Evolutionary conservation across 1,284 basidiomycete species (phyloP).

Genomic region (Agaricales sp.): DNA sequence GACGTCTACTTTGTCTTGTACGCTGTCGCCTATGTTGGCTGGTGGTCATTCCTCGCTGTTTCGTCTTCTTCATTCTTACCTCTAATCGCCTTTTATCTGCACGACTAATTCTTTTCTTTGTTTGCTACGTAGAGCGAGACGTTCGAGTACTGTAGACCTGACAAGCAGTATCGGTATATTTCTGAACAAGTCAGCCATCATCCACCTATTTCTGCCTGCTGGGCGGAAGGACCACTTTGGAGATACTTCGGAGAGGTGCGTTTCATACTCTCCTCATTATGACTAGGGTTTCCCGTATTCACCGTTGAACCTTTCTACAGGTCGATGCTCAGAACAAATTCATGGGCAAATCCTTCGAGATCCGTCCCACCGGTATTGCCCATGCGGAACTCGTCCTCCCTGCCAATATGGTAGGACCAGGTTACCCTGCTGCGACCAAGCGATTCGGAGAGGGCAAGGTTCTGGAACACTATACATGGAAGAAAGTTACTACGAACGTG

Average conservation of each 20-base stretch:
- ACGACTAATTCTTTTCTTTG: slow-evolving; percentile 2
- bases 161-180: slow-evolving; percentile 86
- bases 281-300: slow-evolving; percentile 7
- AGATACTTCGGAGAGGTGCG: slow-evolving; percentile 83
- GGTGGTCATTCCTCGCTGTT: slow-evolving; percentile 1
- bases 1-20: not conserved
- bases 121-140: slow-evolving; percentile 54
- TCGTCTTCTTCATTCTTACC: not conserved
- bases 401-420: slow-evolving; percentile 39
- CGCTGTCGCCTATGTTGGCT: too few species aligned
- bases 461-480: slow-evolving; percentile 85
- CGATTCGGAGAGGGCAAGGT: slow-evolving; percentile 36
- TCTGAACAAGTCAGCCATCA: slow-evolving; percentile 97
- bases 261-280: not conserved
- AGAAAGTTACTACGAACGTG: slow-evolving; percentile 90
- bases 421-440: slow-evolving; percentile 43
- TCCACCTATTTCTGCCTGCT: slow-evolving; percentile 96
- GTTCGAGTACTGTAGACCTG: slow-evolving; percentile 87
- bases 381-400: slow-evolving; percentile 83
- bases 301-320: slow-evolving; percentile 21
- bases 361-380: slow-evolving; percentile 88
- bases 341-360: slow-evolving; percentile 95
- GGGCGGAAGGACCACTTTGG: slow-evolving; percentile 86
- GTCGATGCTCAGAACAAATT: slow-evolving; percentile 92
- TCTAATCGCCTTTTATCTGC: not conserved